Percentiles rank a stretch among this genome's conserved stretches.
Evolutionary conservation across 2,329 filamentous ascomycete species (phyloP).

Genomic region (Mycogone perniciosa): DNA sequence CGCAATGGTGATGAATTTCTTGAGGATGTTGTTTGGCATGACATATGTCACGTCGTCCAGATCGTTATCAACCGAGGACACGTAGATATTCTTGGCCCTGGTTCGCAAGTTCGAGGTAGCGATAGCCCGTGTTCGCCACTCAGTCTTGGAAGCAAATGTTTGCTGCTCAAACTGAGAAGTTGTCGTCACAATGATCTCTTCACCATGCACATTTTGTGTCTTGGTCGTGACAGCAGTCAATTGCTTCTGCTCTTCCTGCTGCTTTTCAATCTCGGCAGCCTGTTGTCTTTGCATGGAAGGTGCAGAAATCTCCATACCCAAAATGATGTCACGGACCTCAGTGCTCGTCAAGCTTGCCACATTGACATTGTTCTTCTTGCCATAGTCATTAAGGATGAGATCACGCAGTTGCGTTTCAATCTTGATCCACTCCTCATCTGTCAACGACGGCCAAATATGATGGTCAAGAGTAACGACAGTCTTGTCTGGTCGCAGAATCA

Average conservation of each 20-base stretch:
- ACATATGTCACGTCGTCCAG: constrained; percentile 92
- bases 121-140: constrained; percentile 95
- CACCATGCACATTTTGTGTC: constrained; percentile 93
- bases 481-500: constrained; percentile 92
- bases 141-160: constrained; percentile 96
- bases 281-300: constrained; percentile 98
- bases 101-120: constrained; percentile 93
- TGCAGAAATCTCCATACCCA: constrained; percentile 99
- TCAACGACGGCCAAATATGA: constrained; percentile 93
- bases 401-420: constrained; percentile 96
- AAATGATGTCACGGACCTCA: constrained; percentile 95
- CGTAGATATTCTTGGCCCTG: constrained; percentile 95
- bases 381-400: constrained; percentile 95
- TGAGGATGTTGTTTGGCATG: constrained; percentile 98
- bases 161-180: constrained; percentile 98
- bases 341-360: constrained; percentile 93
- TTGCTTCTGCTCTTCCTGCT: constrained; percentile 94
- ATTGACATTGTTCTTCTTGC: constrained; percentile 99
- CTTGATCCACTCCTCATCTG: constrained; percentile 98
- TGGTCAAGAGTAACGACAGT: constrained; percentile 97
- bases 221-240: constrained; percentile 96
- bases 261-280: constrained; percentile 97
- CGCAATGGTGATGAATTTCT: constrained; percentile 95
- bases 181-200: constrained; percentile 97
- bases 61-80: constrained; percentile 89